These are phyloP conservation scores for Penicillium lagena DNA, from an alignment of 495 filamentous ascomycete species.

Conservation along the genomic window DNA sequence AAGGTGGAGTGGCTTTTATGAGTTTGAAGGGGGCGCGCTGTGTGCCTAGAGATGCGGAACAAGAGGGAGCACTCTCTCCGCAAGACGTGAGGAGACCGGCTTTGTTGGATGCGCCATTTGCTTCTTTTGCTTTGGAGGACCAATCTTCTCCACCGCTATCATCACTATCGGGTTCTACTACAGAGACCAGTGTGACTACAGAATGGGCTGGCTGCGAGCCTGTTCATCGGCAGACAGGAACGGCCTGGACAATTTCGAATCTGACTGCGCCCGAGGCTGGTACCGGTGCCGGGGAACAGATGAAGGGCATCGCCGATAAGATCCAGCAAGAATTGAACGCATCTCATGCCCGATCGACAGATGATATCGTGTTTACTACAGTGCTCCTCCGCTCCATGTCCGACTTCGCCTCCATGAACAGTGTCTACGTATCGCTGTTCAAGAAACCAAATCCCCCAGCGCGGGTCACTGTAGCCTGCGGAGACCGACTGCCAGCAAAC, in stretches of 20 bases:
- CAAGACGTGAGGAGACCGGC: conserved; percentile 31
- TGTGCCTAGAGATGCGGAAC: conserved; percentile 39
- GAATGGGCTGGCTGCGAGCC: conserved; percentile 10
- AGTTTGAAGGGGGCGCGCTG: conserved; percentile 52
- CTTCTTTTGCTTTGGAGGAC: conserved; percentile 16
- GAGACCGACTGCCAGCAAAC: conserved; percentile 49
- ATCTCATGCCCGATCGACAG: conserved; percentile 17
- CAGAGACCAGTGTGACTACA: neutral
- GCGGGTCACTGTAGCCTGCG: conserved; percentile 75
- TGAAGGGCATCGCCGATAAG: conserved; percentile 36
- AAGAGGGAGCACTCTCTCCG: conserved; percentile 26
- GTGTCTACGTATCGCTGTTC: conserved; percentile 63
- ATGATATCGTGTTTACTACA: conserved; percentile 64
- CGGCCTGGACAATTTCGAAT: conserved; percentile 38
- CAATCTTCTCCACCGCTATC: neutral
- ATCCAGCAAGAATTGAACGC: conserved; percentile 21
- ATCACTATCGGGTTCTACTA: neutral
- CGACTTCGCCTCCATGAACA: conserved; percentile 69
- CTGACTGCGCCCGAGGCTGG: conserved; percentile 36
- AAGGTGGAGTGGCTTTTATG: conserved; percentile 65
- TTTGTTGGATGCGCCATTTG: conserved; percentile 41
- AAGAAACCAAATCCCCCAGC: conserved; percentile 74
- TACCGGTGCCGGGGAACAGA: conserved; percentile 33
- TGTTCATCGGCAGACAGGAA: conserved; percentile 10
- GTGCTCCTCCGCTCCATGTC: conserved; percentile 75